Base-by-base conservation (phyloP, 1,284 basidiomycete species). In the Heterobasidion parviporum region DNA sequence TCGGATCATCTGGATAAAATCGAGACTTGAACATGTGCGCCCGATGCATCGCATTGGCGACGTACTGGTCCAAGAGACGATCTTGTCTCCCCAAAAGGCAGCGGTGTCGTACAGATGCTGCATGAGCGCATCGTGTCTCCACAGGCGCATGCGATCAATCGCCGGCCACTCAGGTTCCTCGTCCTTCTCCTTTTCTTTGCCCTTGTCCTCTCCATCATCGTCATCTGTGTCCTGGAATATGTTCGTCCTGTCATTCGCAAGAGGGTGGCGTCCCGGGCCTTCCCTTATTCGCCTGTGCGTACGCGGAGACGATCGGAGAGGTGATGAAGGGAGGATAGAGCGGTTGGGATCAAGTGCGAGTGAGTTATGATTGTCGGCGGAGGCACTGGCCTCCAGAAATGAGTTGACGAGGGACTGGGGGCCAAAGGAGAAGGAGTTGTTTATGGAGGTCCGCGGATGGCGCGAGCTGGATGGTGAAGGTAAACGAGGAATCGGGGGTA, bases 91-190 rank as follows among this genome's bases (percentile, higher is more conserved):
- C 97, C 97, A 99, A 68, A 98, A 98, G 8, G 92, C 89, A 12
- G 97, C 97, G 0, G 96, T 98, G 61, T 95, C 92, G 71, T 98
- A 98, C 34, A 99, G 74, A 74, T 99, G 96, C 70, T 98, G 96
- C 82, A 95, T 93, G 65, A 98, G 83, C 43, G 97, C 96, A 72
- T 99, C 97, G 67, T 98, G 93, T 53, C 97, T 76, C 97, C 97
- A 99, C 46, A 93, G 71, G 55, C 97, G 79, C 87, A 99, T 94
- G n/a, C 94, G 82, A 68, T 97, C 93, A 5, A 98, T 83, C 77
- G 92, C 87, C 1, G 81, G 82, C 89, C 89, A 93, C 61, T 87
- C 85, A 44, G 82, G 77, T 7, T 80, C 82, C 38, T 78, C 77
- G 0, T 68, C 70, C 35, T 83, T 32, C 46, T 48, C 46, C 16